Conservation (phyloP, 805 yeast genomes). For the Saccharomycopsis malanga region DNA sequence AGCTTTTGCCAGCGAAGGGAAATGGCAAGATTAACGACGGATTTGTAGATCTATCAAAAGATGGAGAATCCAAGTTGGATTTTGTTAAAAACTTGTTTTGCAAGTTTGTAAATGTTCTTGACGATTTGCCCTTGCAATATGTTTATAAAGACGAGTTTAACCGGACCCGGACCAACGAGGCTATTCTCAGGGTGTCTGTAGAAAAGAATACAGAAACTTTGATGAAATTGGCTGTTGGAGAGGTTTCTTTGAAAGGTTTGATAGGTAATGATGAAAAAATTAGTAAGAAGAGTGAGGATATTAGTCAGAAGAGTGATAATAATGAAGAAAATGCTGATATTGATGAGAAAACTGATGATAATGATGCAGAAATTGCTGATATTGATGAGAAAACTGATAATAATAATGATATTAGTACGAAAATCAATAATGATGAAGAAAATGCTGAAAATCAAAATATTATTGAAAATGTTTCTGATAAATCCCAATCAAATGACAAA, state of each 20-base stretch:
- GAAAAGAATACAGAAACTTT: slow-evolving; percentile 13
- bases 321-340: neutral
- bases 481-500: too few species aligned
- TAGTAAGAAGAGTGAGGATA: neutral
- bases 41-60: slow-evolving; percentile 7
- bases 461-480: too few species aligned
- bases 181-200: neutral
- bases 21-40: neutral
- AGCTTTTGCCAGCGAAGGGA: neutral
- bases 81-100: slow-evolving; percentile 8
- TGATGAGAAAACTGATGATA: neutral
- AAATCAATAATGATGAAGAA: too few species aligned
- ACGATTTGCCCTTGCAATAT: neutral
- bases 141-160: slow-evolving; percentile 13
- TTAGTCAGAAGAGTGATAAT: too few species aligned
- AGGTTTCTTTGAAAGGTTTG: neutral
- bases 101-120: slow-evolving; percentile 4
- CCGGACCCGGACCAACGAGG: neutral
- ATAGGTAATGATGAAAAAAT: neutral
- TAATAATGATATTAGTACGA: too few species aligned
- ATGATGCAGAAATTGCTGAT: neutral
- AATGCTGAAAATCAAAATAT: too few species aligned
- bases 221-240: neutral
- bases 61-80: slow-evolving; percentile 6
- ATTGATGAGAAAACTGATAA: too few species aligned